A percentile compares a stretch with the other conserved stretches of the same genome.
These are phyloP conservation scores for Neonectria neomacrospora DNA, from an alignment of 2,329 filamentous ascomycete species.

Conservation along the genomic window DNA sequence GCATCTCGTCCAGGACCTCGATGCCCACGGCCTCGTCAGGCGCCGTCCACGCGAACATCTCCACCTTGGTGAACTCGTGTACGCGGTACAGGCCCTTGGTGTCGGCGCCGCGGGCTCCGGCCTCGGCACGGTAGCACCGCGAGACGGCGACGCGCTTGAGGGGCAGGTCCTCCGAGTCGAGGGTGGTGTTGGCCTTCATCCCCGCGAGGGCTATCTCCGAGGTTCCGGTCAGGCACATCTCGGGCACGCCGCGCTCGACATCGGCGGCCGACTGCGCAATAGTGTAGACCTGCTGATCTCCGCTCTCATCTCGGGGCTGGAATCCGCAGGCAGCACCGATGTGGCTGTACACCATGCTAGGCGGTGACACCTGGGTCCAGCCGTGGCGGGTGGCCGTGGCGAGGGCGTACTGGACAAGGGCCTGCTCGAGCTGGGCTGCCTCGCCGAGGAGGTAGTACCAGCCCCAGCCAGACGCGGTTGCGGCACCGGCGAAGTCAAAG, in stretches of 20 bases:
- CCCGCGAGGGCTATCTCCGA: conserved; percentile 95
- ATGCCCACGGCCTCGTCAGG: conserved; percentile 63
- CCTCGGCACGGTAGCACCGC: conserved; percentile 95
- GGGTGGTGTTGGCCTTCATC: conserved; percentile 80
- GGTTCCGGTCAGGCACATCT: conserved; percentile 83
- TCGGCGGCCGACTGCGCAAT: conserved; percentile 76
- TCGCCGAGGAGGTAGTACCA: conserved; percentile 98
- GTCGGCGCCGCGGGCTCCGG: conserved; percentile 86
- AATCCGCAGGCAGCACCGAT: conserved; percentile 93
- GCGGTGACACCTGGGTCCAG: conserved; percentile 85
- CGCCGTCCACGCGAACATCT: conserved; percentile 92
- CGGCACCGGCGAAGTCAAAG: conserved; percentile 87
- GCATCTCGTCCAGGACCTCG: conserved; percentile 82
- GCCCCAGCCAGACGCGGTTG: conserved; percentile 90
- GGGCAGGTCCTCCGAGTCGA: conserved; percentile 76
- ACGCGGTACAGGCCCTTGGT: conserved; percentile 97
- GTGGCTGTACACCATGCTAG: conserved; percentile 90
- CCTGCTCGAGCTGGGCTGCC: conserved; percentile 93
- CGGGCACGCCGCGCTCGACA: conserved; percentile 69
- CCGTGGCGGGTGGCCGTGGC: conserved; percentile 76
- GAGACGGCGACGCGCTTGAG: conserved; percentile 84
- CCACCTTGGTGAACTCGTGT: conserved; percentile 98
- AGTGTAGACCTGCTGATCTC: conserved; percentile 91
- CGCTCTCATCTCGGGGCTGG: conserved; percentile 88
- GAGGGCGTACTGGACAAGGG: conserved; percentile 87